A percentile compares a stretch with the other conserved stretches of the same genome.
These are phyloP conservation scores for Yarrowia divulgata DNA, from an alignment of 805 yeast species.

Conservation along the genomic window DNA sequence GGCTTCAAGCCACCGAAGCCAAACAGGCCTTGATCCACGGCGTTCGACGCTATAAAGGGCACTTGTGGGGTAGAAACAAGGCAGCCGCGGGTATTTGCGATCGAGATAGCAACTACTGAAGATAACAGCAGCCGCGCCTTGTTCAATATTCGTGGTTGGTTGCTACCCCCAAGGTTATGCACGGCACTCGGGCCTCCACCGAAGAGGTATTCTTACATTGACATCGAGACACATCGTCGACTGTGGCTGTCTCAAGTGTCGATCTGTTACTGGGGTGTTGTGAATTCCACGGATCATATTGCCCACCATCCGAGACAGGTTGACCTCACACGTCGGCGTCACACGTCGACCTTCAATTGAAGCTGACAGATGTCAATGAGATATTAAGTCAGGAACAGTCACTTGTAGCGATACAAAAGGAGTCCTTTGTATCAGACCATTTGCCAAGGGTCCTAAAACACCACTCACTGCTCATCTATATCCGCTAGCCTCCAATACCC, in stretches of 20 bases:
- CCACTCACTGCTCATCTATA: no score
- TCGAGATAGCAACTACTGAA: background rate
- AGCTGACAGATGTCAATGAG: background rate
- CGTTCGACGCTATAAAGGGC: background rate
- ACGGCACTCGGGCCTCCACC: conserved; percentile 20
- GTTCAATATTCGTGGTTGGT: background rate
- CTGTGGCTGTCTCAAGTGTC: background rate
- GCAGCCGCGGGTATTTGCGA: conserved; percentile 1
- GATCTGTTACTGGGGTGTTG: background rate
- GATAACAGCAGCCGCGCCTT: conserved; percentile 7
- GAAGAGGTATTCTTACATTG: conserved; percentile 6
- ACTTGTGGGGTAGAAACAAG: background rate
- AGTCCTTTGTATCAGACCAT: no score
- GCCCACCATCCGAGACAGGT: background rate
- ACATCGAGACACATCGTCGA: background rate
- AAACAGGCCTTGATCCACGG: background rate
- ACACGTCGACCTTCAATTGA: no score
- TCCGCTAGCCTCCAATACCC: background rate
- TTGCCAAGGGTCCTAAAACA: no score
- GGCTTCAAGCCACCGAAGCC: conserved; percentile 7
- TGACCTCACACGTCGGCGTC: background rate
- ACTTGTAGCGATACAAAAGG: no score
- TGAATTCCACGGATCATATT: no score
- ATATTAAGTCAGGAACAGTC: no score
- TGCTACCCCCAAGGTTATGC: conserved; percentile 22